Percentiles rank a stretch among this genome's conserved stretches.
phyloP scores from a whole-genome alignment of 768 basidiomycete genomes.

The Tulasnella sp. region DNA sequence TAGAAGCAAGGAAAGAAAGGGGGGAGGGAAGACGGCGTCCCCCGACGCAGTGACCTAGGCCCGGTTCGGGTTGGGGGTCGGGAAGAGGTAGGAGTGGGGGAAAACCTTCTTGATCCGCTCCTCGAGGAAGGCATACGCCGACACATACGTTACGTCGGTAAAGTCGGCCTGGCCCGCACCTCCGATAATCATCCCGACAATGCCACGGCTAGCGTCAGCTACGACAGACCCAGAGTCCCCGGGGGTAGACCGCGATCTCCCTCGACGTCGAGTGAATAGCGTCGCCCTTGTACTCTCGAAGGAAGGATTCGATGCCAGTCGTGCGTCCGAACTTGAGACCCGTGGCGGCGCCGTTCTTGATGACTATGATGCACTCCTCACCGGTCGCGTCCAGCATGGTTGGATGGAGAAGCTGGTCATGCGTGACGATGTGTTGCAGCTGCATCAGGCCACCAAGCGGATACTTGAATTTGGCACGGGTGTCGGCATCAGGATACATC shows the following conservation, averaged over 20 bases:
- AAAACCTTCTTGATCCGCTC: slow-evolving; percentile 25
- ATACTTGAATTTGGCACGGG: slow-evolving; percentile 20
- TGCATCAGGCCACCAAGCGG: slow-evolving; percentile 26
- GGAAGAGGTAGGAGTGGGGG: slow-evolving; percentile 25
- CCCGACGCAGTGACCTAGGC: not conserved
- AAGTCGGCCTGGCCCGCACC: slow-evolving; percentile 20
- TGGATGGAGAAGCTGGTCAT: slow-evolving; percentile 22
- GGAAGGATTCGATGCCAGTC: slow-evolving; percentile 11
- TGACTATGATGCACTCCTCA: slow-evolving; percentile 9
- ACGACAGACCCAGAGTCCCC: slow-evolving; percentile 21
- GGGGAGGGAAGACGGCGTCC: not conserved
- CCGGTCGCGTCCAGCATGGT: slow-evolving; percentile 22
- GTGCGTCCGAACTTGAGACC: slow-evolving; percentile 14
- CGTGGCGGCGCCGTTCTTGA: slow-evolving; percentile 15
- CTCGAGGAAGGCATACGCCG: slow-evolving; percentile 25
- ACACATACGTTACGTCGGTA: slow-evolving; percentile 25
- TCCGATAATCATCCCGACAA: slow-evolving; percentile 18
- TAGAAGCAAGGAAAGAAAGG: too few relatives aligned
- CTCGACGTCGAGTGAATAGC: slow-evolving; percentile 20
- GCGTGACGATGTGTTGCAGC: slow-evolving; percentile 21
- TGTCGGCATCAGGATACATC: slow-evolving; percentile 22
- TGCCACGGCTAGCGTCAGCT: slow-evolving; percentile 13
- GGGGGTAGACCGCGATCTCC: slow-evolving; percentile 10
- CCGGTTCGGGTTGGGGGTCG: slow-evolving; percentile 1
- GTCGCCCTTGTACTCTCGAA: slow-evolving; percentile 15